Evolutionary conservation across 2,329 filamentous ascomycete genomes (phyloP).

Genomic region (Mariannaea sp.): DNA sequence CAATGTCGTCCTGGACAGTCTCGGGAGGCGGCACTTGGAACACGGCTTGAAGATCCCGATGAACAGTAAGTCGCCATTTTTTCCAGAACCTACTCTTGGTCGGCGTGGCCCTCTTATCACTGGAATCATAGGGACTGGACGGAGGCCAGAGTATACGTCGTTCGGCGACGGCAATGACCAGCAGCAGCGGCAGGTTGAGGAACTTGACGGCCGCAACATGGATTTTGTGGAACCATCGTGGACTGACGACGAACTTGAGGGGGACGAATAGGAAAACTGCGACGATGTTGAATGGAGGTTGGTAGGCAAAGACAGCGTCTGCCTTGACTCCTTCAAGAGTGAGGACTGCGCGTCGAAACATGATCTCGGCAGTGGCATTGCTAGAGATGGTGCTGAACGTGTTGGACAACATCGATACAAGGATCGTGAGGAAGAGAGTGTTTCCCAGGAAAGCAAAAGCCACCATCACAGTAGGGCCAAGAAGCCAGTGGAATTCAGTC

Average conservation of each 20-base stretch:
- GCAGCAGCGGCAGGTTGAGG: constrained; percentile 75
- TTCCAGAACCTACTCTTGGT: constrained; percentile 63
- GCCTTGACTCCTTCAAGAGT: constrained; percentile 86
- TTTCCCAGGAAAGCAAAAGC: constrained; percentile 86
- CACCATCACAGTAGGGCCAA: constrained; percentile 80
- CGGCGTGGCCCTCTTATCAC: constrained; percentile 23
- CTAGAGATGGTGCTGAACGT: constrained; percentile 79
- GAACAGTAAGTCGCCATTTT: constrained; percentile 69
- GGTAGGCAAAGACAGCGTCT: constrained; percentile 81
- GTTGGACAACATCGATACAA: constrained; percentile 85
- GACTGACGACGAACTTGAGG: constrained; percentile 76
- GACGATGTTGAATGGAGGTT: constrained; percentile 82
- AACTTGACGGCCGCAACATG: constrained; percentile 77
- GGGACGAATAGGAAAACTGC: constrained; percentile 76
- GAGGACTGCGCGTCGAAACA: constrained; percentile 78
- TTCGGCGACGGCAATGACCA: constrained; percentile 73
- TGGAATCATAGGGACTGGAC: constrained; percentile 18
- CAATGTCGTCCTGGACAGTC: constrained; percentile 59
- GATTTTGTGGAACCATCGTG: constrained; percentile 89
- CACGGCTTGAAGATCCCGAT: constrained; percentile 73
- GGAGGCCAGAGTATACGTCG: constrained; percentile 67
- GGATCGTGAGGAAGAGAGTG: constrained; percentile 85
- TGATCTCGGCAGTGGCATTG: constrained; percentile 81
- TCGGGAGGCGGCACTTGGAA: constrained; percentile 74
- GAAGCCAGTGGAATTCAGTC: constrained; percentile 75